Percentiles rank a stretch among this genome's conserved stretches.
phyloP scores from a whole-genome alignment of 768 basidiomycete species.

The Suillus plorans region DNA sequence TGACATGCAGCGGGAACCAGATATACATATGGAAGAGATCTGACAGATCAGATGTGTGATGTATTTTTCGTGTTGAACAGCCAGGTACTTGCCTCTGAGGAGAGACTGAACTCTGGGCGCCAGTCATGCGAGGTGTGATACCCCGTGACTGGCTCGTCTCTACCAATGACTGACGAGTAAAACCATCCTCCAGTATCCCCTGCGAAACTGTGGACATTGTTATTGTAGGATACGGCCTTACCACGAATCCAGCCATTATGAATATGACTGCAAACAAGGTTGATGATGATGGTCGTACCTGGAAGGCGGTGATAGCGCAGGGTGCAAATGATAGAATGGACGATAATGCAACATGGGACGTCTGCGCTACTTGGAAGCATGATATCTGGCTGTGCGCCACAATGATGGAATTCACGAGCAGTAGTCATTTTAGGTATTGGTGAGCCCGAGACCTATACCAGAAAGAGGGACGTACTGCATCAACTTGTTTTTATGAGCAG shows the following conservation, averaged over 20 bases:
- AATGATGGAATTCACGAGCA: neutral
- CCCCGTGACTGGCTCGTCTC: slow-evolving; percentile 6
- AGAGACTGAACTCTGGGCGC: slow-evolving; percentile 43
- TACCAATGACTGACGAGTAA: slow-evolving; percentile 31
- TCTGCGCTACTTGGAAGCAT: slow-evolving; percentile 39
- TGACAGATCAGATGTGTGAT: slow-evolving; percentile 15
- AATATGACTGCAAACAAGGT: neutral
- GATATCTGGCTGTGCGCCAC: slow-evolving; percentile 37
- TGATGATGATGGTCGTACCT: slow-evolving; percentile 32
- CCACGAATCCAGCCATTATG: neutral
- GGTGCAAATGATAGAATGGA: slow-evolving; percentile 28
- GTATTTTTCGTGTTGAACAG: neutral
- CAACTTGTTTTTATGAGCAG: slow-evolving; percentile 22
- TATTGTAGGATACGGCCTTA: slow-evolving; percentile 36
- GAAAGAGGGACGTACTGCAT: slow-evolving; percentile 22
- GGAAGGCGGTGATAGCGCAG: slow-evolving; percentile 46
- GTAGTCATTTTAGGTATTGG: neutral
- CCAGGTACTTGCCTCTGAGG: slow-evolving; percentile 19
- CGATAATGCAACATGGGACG: slow-evolving; percentile 31
- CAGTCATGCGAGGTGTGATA: slow-evolving; percentile 28
- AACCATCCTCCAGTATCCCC: slow-evolving; percentile 58
- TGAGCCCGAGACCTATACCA: neutral
- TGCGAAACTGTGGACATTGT: slow-evolving; percentile 37
- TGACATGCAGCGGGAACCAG: slow-evolving; percentile 49
- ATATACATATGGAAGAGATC: slow-evolving; percentile 53